Evolutionary conservation across 2,329 filamentous ascomycete species (phyloP).

Genomic region (Colletotrichum trifolii): DNA sequence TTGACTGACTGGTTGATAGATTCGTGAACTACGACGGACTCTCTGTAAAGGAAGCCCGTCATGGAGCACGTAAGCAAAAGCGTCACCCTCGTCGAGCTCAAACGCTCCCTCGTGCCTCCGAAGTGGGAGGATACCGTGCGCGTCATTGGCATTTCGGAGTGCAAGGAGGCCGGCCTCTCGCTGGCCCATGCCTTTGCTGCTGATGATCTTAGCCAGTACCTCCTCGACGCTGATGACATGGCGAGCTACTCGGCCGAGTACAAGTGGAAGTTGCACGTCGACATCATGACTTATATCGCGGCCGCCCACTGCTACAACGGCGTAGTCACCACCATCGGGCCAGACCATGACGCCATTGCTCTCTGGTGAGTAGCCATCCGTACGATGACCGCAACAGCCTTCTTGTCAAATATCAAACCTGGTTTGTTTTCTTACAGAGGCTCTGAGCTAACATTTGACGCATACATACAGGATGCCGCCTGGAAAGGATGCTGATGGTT

Average conservation of each 20-base stretch:
- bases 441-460: conserved; percentile 32
- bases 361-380: conserved; percentile 71
- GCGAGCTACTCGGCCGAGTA: conserved; percentile 70
- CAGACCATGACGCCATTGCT: conserved; percentile 81
- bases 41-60: conserved; percentile 38
- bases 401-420: too few species aligned
- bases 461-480: conserved; percentile 74
- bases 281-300: conserved; percentile 81
- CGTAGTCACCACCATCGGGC: conserved; percentile 78
- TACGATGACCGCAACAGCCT: background rate
- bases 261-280: conserved; percentile 80
- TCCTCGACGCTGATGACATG: conserved; percentile 78
- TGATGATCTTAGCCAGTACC: conserved; percentile 80
- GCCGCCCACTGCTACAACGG: conserved; percentile 81
- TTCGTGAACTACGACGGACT: conserved; percentile 34
- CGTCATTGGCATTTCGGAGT: conserved; percentile 72
- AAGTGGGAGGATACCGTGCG: conserved; percentile 69
- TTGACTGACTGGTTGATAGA: conserved; percentile 5
- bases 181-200: conserved; percentile 82
- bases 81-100: conserved; percentile 33
- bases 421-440: too few species aligned
- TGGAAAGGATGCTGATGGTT: conserved; percentile 78
- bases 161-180: conserved; percentile 75
- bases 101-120: conserved; percentile 62
- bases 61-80: conserved; percentile 45